A percentile compares a stretch with the other conserved stretches of the same genome.
phyloP scores from a whole-genome alignment of 1,139 yeast species.

The Protomyces inouyei region DNA sequence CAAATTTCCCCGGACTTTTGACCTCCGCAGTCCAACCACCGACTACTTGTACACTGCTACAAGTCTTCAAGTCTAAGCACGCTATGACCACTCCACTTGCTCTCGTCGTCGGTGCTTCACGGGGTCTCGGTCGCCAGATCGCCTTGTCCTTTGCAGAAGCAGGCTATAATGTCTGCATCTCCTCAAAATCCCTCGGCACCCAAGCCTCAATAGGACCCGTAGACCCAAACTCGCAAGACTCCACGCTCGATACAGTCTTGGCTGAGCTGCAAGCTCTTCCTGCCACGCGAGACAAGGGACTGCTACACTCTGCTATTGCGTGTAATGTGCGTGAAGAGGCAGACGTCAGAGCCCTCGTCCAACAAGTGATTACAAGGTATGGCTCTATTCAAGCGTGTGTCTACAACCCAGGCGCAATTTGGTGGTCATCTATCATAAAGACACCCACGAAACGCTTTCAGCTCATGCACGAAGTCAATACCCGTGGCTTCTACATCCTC shows the following conservation, averaged over 20 bases:
- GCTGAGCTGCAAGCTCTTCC: not conserved
- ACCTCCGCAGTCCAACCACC: too few relatives aligned
- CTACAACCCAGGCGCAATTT: constrained; percentile 16
- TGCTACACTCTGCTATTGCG: not conserved
- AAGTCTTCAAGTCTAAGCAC: too few relatives aligned
- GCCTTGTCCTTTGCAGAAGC: constrained; percentile 8
- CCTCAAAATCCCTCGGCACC: constrained; percentile 8
- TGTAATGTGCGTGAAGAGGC: constrained; percentile 8
- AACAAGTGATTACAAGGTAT: not conserved
- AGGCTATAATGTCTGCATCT: constrained; percentile 7
- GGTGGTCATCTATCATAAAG: constrained; percentile 12
- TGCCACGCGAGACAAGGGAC: not conserved
- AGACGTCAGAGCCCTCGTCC: not conserved
- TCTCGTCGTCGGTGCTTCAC: constrained; percentile 10
- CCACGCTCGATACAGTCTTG: constrained; percentile 11
- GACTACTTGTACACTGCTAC: too few relatives aligned
- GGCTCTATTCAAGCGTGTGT: constrained; percentile 3
- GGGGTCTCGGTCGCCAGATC: constrained; percentile 12
- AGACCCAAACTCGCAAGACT: constrained; percentile 1
- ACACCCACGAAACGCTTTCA: constrained; percentile 11
- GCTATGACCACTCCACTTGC: not conserved
- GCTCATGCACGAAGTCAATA: constrained; percentile 8
- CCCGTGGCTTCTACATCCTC: constrained; percentile 5
- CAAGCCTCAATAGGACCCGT: not conserved
- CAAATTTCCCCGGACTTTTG: not conserved